Percentiles rank a stretch among this genome's conserved stretches.
phyloP scores from a whole-genome alignment of 2,329 filamentous ascomycete genomes.

The Zymoseptoria crescenta region DNA sequence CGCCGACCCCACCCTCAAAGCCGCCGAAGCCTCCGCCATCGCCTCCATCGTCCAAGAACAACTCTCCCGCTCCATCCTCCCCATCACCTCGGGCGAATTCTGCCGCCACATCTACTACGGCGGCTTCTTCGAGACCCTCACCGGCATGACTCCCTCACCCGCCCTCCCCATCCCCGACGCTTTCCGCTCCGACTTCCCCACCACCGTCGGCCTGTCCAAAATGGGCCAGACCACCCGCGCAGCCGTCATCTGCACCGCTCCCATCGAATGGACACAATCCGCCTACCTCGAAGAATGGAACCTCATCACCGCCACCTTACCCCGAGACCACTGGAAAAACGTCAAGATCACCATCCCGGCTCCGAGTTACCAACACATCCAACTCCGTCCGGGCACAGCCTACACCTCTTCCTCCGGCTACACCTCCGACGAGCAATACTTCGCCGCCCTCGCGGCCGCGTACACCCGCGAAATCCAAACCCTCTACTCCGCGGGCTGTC shows the following conservation, averaged over 20 bases:
- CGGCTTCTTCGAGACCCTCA: slow-evolving; percentile 21
- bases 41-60: slow-evolving; percentile 57
- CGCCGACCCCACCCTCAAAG: slow-evolving; percentile 43
- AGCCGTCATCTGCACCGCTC: slow-evolving; percentile 17
- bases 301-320: slow-evolving; percentile 11
- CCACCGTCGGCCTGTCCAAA: slow-evolving; percentile 12
- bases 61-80: slow-evolving; percentile 51
- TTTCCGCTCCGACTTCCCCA: slow-evolving; percentile 20
- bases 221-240: slow-evolving; percentile 16
- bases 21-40: slow-evolving; percentile 58
- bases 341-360: slow-evolving; percentile 23
- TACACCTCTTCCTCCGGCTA: slow-evolving; percentile 20
- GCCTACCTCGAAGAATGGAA: slow-evolving; percentile 22
- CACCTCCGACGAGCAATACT: slow-evolving; percentile 20
- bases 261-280: slow-evolving; percentile 16
- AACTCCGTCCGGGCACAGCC: slow-evolving; percentile 23
- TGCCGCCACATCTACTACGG: slow-evolving; percentile 23
- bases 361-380: slow-evolving; percentile 25
- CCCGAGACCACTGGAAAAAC: slow-evolving; percentile 12
- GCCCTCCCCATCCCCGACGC: slow-evolving; percentile 13
- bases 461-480: slow-evolving; percentile 17
- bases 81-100: slow-evolving; percentile 63
- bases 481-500: slow-evolving; percentile 18
- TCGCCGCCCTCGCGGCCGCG: slow-evolving; percentile 20
- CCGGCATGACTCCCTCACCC: slow-evolving; percentile 13